Evolutionary conservation across 1,284 basidiomycete genomes (phyloP).

Genomic region (Chiua sp.): DNA sequence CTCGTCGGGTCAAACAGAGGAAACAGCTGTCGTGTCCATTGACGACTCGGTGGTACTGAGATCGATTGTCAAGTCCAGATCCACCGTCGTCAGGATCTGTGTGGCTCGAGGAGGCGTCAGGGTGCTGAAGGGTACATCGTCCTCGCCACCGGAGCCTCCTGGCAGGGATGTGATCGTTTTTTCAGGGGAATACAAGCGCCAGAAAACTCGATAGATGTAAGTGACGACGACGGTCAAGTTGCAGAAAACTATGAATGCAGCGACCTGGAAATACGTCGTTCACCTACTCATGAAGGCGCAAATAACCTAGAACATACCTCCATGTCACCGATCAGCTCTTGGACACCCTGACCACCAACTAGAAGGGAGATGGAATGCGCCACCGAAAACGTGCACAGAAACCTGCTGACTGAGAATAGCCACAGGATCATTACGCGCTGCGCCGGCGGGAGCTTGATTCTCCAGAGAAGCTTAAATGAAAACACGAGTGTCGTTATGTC

Average conservation of each 20-base stretch:
- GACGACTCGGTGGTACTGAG: no score
- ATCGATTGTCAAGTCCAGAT: not conserved
- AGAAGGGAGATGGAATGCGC: constrained; percentile 7
- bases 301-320: constrained; percentile 3
- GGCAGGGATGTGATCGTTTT: not conserved
- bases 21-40: not conserved
- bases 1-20: not conserved
- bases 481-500: constrained; percentile 1
- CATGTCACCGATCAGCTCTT: constrained; percentile 2
- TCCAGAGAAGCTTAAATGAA: constrained; percentile 19
- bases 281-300: not conserved
- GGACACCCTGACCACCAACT: not conserved
- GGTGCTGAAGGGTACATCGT: constrained; percentile 12
- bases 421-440: constrained; percentile 21
- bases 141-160: not conserved
- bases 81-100: not conserved
- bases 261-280: not conserved
- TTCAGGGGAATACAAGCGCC: not conserved
- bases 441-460: constrained; percentile 12
- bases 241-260: constrained; percentile 18
- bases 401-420: constrained; percentile 13
- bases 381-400: constrained; percentile 8
- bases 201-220: constrained; percentile 16
- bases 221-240: constrained; percentile 23
- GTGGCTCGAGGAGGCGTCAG: not conserved